These are phyloP conservation scores for Acacia acuminata DNA, from an alignment of 306 rosid genomes.

Conservation along the genomic window DNA sequence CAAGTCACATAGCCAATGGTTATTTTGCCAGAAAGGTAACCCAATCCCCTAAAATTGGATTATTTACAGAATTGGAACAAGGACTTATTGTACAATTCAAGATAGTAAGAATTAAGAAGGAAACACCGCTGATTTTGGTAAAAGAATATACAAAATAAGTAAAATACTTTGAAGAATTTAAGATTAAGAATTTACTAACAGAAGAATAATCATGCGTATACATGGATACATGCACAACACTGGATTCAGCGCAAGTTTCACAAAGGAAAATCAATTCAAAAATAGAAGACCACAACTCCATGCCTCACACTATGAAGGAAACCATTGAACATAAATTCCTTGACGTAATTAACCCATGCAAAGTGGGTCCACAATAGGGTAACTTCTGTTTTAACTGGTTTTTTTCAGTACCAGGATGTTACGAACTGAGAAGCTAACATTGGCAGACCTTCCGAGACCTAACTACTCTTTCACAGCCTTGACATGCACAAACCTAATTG, in stretches of 20 bases:
- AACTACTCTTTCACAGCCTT: constrained; percentile 20
- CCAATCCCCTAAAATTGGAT: constrained; percentile 16
- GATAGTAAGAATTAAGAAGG: not conserved
- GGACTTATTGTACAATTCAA: not conserved
- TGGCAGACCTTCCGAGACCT: constrained; percentile 1
- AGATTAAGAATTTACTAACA: not conserved
- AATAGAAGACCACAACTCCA: constrained; percentile 5
- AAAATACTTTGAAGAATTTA: not conserved
- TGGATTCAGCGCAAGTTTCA: constrained; percentile 16
- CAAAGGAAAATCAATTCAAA: constrained; percentile 19
- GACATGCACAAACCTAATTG: constrained; percentile 20
- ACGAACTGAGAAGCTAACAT: constrained; percentile 5
- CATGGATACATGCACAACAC: constrained; percentile 19
- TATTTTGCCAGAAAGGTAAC: constrained; percentile 22
- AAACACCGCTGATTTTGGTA: constrained; percentile 7
- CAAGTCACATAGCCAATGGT: constrained; percentile 34
- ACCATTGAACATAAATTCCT: not conserved
- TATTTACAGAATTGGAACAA: constrained; percentile 2
- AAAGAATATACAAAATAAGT: not conserved
- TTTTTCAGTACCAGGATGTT: constrained; percentile 11
- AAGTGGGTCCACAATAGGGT: not conserved
- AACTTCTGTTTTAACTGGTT: constrained; percentile 6
- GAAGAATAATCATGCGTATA: not conserved
- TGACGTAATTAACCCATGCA: not conserved
- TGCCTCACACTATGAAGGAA: not conserved